These are phyloP conservation scores for Rhodotorula sp. DNA, from an alignment of 1,284 basidiomycete genomes.

Conservation along the genomic window DNA sequence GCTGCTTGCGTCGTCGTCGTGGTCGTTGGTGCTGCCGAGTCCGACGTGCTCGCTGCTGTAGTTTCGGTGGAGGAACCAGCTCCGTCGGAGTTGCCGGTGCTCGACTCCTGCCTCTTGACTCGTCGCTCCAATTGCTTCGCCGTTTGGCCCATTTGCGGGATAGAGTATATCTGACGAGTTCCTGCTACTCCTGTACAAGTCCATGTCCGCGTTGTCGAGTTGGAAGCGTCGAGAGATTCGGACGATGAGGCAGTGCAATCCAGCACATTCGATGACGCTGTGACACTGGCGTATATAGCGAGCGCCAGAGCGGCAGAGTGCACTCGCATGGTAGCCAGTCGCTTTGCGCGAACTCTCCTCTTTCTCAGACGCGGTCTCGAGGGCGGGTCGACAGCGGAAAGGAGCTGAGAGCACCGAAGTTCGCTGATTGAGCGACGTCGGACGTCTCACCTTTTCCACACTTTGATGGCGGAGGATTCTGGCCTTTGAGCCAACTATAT, in stretches of 20 bases:
- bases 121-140: not conserved
- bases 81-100: not conserved
- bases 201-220: not conserved
- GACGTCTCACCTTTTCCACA: too few relatives aligned
- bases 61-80: not conserved
- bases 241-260: not conserved
- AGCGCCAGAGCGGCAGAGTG: not conserved
- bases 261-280: not conserved
- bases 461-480: too few relatives aligned
- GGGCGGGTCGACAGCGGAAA: not conserved
- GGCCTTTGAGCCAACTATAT: too few relatives aligned
- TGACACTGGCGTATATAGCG: not conserved
- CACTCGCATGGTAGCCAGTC: not conserved
- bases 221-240: not conserved
- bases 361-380: not conserved
- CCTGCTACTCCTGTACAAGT: not conserved
- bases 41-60: not conserved
- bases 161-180: not conserved
- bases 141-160: not conserved
- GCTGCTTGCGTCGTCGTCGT: constrained; percentile 3
- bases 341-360: not conserved
- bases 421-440: too few relatives aligned
- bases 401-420: not conserved
- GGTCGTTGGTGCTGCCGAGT: not conserved
- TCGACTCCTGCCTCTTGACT: not conserved